A percentile compares a stretch with the other conserved stretches of the same genome.
phyloP scores from a whole-genome alignment of 805 yeast genomes.

The Nakazawaea ishiwadae region DNA sequence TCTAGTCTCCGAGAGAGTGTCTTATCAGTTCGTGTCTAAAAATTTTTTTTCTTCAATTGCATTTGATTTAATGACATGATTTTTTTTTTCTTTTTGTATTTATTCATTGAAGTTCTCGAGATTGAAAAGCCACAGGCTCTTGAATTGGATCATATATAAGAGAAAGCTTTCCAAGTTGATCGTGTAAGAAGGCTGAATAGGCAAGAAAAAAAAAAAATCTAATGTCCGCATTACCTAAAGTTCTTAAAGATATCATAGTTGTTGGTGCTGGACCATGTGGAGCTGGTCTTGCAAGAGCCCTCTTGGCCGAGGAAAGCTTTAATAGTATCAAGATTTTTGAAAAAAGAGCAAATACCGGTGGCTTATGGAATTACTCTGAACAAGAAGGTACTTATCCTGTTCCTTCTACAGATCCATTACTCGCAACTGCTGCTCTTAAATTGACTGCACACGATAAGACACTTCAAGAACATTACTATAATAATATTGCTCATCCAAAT shows the following conservation, averaged over 20 bases:
- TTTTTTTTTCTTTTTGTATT: too few species aligned
- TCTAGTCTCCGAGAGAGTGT: background rate
- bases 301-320: constrained; percentile 45
- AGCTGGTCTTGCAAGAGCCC: constrained; percentile 58
- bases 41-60: too few species aligned
- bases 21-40: too few species aligned
- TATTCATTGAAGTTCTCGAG: too few species aligned
- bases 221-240: constrained; percentile 7
- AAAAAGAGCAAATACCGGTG: constrained; percentile 58
- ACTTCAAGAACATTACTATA: constrained; percentile 3
- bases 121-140: too few species aligned
- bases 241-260: constrained; percentile 45
- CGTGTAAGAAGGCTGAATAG: too few species aligned
- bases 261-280: constrained; percentile 83
- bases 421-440: background rate
- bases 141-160: too few species aligned
- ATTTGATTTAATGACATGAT: too few species aligned
- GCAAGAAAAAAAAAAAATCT: too few species aligned
- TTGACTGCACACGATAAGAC: constrained; percentile 1
- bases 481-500: background rate
- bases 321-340: constrained; percentile 55
- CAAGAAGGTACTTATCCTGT: constrained; percentile 18
- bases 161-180: too few species aligned
- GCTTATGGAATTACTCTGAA: constrained; percentile 67
- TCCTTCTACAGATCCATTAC: constrained; percentile 27